Base-by-base conservation (phyloP, 2,329 filamentous ascomycete species). In the Grosmannia penicillata region DNA sequence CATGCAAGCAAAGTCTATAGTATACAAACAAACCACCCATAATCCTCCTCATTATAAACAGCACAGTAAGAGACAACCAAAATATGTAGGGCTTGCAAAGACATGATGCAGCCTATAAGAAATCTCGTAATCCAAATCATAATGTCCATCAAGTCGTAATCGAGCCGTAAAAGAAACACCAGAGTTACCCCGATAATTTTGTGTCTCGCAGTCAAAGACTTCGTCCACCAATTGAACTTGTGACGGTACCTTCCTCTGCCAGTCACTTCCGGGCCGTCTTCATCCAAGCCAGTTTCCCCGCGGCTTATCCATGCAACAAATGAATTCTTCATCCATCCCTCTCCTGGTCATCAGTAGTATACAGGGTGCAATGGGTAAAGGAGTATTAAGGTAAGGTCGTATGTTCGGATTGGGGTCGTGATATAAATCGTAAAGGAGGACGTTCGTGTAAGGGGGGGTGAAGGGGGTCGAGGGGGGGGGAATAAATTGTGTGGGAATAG, bases 121-220 rank as follows among this genome's bases (percentile, higher is more conserved):
- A 40, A 45, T 39, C 36, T 43, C 39, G 41, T 40, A 44, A 42
- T 15, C 39, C 37, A 42, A 46, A 38, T 42, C 42, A 42, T 43
- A 45, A 46, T 40, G 24, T 31, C 36, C 41, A 17, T 43, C 33
- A 41, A 37, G 39, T 42, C 41, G 23, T 43, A 26, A 41, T 21
- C 31, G 37, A 35, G n/a, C 11, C 29, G 31, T 31, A 30, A 41
- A 23, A 38, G 19, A 23, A 38, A 41, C 24, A 29, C 32, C 23
- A 28, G 36, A 26, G 25, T 24, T 22, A 36, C 19, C 18, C 37
- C 15, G 23, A 30, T 32, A 15, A 28, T 41, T 43, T 37, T 40
- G 21, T 18, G 15, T 9, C 22, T 23, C 18, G 18, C 19, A 24
- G 32, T 9, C 6, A 11, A 18, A 19, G 6, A n/a, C n/a, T 25